Evolutionary conservation across 225 moss, liverwort and hornwort species (phyloP), one percentile per base, ranked within the genome.

Genomic region (Lunularia cruciata): DNA sequence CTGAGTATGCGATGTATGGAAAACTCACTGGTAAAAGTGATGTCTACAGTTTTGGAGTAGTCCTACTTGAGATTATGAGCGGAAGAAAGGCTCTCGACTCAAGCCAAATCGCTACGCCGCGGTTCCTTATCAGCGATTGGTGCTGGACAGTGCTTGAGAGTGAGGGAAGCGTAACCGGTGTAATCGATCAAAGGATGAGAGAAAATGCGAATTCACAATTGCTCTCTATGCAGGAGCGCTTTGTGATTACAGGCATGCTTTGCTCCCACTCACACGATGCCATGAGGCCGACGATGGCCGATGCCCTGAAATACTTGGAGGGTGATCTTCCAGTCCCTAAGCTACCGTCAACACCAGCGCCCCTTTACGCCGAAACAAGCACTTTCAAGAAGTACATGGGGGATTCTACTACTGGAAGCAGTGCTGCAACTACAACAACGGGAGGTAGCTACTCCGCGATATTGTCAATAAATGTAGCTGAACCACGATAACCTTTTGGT

Each of bases 21-120:
- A 83, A 85, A 72, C 76, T 88, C 18, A 85, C 86, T 22, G 83
- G 79, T 58, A 79, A 77, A 63, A 81, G 86, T 47, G 88, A 88
- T 43, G 88, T 86, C 7, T 88, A 88, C 68, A 86, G 86, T 67
- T 86, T 88, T 35, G 88, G 88, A 4, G 88, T 88, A 28, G 83
- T 85, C 51, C 68, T 88, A 62, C 70, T 88, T 63, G 86, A 88
- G 79, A 79, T 88, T 54, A 75, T 88, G 57, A 88, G 86, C 49
- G 86, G 88, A 14, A 78, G 88, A 62, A 81, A 73, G 67, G 88
- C 88, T 0, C 72, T 88, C 43, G 78, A 63, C 13, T 43, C 70
- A 8, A 46, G 36, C 20, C 70, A 70, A 28, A 51, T 54, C 25
- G 70, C 58, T 5, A 45, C 65, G 8, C 64, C 65, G 1, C 71